Evolutionary conservation across 805 yeast genomes (phyloP).

Genomic region (Saccharomycopsis schoenii): DNA sequence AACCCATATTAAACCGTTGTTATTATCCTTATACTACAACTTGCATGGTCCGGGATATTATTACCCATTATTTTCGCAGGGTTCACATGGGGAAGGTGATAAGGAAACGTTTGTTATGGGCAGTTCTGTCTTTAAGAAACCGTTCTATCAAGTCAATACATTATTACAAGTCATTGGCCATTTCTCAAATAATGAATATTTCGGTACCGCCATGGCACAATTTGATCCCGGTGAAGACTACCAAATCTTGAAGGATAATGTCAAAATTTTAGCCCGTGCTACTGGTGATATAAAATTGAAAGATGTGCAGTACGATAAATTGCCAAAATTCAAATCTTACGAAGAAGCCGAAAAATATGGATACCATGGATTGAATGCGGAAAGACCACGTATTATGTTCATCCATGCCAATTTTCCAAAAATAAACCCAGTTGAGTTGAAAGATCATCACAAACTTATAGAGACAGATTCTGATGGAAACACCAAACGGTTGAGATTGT

Average conservation of each 20-base stretch:
- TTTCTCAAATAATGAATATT: constrained; percentile 22
- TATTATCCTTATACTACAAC: constrained; percentile 51
- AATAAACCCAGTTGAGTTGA: constrained; percentile 49
- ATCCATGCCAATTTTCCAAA: constrained; percentile 63
- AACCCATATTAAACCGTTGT: constrained; percentile 42
- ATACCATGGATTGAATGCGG: constrained; percentile 13
- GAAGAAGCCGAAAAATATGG: constrained; percentile 14
- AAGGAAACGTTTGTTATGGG: constrained; percentile 55
- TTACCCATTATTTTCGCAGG: constrained; percentile 49
- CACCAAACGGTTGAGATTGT: constrained; percentile 43
- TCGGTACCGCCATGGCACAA: constrained; percentile 49
- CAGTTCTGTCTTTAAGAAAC: constrained; percentile 45
- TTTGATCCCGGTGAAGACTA: constrained; percentile 46
- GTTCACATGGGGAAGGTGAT: constrained; percentile 46
- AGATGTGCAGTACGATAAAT: constrained; percentile 9
- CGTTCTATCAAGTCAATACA: constrained; percentile 52
- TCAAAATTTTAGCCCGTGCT: constrained; percentile 7
- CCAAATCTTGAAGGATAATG: constrained; percentile 24
- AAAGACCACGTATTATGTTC: constrained; percentile 34
- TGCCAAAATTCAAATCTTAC: constrained; percentile 11
- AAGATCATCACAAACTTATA: constrained; percentile 27
- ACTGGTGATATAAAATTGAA: constrained; percentile 5
- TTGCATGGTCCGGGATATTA: constrained; percentile 50
- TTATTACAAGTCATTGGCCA: constrained; percentile 48
- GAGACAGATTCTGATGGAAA: constrained; percentile 28